Evolutionary conservation across 1,284 basidiomycete species (phyloP), one percentile per base, ranked within the genome.

Genomic region (Polyporus tsugae): DNA sequence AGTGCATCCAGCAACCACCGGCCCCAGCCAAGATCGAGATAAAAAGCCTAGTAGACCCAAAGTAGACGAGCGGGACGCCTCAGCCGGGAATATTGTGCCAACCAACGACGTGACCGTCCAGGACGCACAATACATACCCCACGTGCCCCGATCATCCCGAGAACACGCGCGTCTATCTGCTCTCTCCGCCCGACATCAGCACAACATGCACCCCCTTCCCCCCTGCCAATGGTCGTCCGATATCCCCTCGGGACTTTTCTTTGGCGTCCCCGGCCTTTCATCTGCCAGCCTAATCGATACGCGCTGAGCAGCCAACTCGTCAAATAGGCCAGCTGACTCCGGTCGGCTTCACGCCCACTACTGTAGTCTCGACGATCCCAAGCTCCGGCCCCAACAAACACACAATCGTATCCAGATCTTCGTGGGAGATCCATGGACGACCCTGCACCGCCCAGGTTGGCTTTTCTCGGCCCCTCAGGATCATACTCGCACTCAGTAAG

Each of bases 401-500:
- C 33, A 13, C 49, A 52, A 52, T 52, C 49, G 4, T 19, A 55
- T 65, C 22, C 36, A 39, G 58, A 65, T 66, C 52, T 52, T 62
- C 64, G 49, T 41, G 60, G 42, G 52, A 49, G 59, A 66, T 36
- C 55, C 61, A 70, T 70, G 69, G 42, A 58, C 46, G 62, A 63
- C 5, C 15, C 33, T 4, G 17, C 58, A n/a, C 42, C 57, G 35
- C 76, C 78, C 9, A 75, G 74, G 66, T 65, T 82, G 25, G 78
- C 77, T 38, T 88, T 89, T 75, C 82, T 94, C 38, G 92, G 92
- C 10, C 92, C 93, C 29, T 76, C 84, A 60, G 92, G 93, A 58
- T 94, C 92, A 44, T 93, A 92, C 77, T 87, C 92, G 59, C 92
- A 94, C 73, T 91, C 93, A 83, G 92, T 90, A 69, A 68, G 84